Evolutionary conservation across 2,329 filamentous ascomycete genomes (phyloP).

Genomic region (Xylariaceae sp.): DNA sequence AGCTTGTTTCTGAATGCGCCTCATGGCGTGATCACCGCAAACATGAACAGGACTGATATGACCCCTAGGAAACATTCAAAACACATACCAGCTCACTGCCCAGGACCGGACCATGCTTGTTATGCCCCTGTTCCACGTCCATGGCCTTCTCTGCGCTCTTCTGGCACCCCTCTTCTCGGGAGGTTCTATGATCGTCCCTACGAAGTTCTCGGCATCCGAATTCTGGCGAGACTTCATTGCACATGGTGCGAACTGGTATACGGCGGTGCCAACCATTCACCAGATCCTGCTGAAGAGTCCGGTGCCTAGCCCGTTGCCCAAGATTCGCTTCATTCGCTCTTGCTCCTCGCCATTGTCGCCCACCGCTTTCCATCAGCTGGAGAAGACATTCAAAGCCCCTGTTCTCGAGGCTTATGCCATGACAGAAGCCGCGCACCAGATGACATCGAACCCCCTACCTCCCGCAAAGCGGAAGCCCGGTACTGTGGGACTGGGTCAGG

Average conservation of each 20-base stretch:
- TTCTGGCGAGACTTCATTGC: conserved; percentile 76
- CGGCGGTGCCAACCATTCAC: conserved; percentile 87
- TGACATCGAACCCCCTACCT: conserved; percentile 72
- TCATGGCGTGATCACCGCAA: background rate
- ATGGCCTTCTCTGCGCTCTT: conserved; percentile 79
- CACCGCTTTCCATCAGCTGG: conserved; percentile 73
- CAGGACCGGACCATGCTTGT: conserved; percentile 77
- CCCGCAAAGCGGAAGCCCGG: conserved; percentile 71
- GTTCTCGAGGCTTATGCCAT: conserved; percentile 89
- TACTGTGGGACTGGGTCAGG: conserved; percentile 76
- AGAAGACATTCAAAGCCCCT: conserved; percentile 68
- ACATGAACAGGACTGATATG: conserved; percentile 5
- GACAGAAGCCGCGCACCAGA: conserved; percentile 84
- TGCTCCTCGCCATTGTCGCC: conserved; percentile 81
- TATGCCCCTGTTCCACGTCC: conserved; percentile 88
- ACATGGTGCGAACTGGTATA: conserved; percentile 83
- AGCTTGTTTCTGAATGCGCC: conserved; percentile 24
- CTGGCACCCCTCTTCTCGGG: conserved; percentile 70
- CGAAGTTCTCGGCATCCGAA: conserved; percentile 72
- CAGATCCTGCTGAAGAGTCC: conserved; percentile 77
- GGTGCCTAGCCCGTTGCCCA: conserved; percentile 59
- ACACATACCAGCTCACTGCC: conserved; percentile 67
- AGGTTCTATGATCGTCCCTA: conserved; percentile 73
- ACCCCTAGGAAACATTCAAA: conserved; percentile 62
- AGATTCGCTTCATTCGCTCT: conserved; percentile 81